Base-by-base conservation (phyloP, 164 flowering plant species). In the Tetrastigma voinierianum region DNA sequence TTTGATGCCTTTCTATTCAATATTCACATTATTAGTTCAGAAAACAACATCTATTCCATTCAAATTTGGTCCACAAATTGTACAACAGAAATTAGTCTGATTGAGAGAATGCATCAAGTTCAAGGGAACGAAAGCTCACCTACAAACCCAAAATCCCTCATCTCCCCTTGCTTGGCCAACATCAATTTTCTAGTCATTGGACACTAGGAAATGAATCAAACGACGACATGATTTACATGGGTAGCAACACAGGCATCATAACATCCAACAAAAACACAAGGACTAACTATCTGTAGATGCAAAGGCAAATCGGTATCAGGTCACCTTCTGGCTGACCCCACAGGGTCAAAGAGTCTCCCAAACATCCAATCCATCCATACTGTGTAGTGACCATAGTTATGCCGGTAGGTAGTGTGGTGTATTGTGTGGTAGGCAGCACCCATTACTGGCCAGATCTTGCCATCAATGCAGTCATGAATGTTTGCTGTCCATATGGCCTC, bases 321-420 rank as follows among this genome's bases (percentile, higher is more conserved):
- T 68, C 18, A 51, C 74, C 76, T 80, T 80, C 72, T 80, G 21
- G 67, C 19, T 5, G 47, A 63, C 20, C 82, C 85, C 11, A 71
- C 77, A 12, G 99, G 99, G 66, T 87, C 91, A 5, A 85, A 82
- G 66, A 95, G 98, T 16, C 97, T 90, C 21, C 96, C 97, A 46
- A 92, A 87, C 90, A 95, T 81, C 99, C 96, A 89, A 69, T 95
- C 99, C 99, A 95, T 95, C 90, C 87, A 89, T 57, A 91, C 72
- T 0, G 97, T 93, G 72, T 82, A 96, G 68, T 93, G 97, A 46
- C 99, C 97, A 57, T 96, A 93, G 72, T 96, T 93, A 51, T 96
- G 97, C 1, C 90, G 88, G 69, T 96, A 90, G 4, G 95, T 96
- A 1, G 96, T 93, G 78, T 96, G 99, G 72, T 96, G 99, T 62